Conservation (phyloP, 805 yeast genomes). For the Wickerhamiella galacta region DNA sequence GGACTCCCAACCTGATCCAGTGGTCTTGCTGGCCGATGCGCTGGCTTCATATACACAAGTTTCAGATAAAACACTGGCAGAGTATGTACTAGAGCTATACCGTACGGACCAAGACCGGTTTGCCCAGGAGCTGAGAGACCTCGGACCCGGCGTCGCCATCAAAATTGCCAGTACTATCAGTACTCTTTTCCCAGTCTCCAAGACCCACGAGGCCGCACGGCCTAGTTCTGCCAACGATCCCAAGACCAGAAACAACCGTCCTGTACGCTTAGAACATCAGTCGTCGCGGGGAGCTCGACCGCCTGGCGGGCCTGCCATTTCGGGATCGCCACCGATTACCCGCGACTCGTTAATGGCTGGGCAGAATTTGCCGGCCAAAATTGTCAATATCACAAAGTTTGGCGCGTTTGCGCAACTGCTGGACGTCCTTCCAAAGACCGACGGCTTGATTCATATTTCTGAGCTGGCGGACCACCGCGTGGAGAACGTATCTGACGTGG, state of each 20-base stretch:
- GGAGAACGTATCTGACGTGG: constrained; percentile 40
- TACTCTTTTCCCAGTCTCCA: no score
- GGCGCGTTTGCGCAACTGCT: constrained; percentile 61
- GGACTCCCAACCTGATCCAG: no score
- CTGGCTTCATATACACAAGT: no score
- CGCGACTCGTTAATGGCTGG: constrained; percentile 26
- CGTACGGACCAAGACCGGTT: constrained; percentile 22
- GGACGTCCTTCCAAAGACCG: constrained; percentile 20
- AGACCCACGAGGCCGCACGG: no score
- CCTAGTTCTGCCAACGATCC: no score
- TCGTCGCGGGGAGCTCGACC: no score
- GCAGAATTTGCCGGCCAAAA: constrained; percentile 41
- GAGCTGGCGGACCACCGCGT: constrained; percentile 37
- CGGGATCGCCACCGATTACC: not conserved
- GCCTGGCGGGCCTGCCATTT: no score
- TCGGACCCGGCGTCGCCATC: constrained; percentile 5
- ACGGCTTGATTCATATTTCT: constrained; percentile 53
- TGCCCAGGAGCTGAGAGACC: constrained; percentile 23
- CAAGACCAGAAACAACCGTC: no score
- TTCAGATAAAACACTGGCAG: no score
- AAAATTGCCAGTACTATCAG: not conserved
- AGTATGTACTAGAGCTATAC: constrained; percentile 29
- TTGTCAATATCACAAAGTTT: constrained; percentile 42
- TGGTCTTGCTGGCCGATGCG: no score
- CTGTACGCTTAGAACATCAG: no score